Percentiles rank a stretch among this genome's conserved stretches.
These are phyloP conservation scores for Aspergillus glaucus DNA, from an alignment of 2,329 filamentous ascomycete species.

Conservation along the genomic window DNA sequence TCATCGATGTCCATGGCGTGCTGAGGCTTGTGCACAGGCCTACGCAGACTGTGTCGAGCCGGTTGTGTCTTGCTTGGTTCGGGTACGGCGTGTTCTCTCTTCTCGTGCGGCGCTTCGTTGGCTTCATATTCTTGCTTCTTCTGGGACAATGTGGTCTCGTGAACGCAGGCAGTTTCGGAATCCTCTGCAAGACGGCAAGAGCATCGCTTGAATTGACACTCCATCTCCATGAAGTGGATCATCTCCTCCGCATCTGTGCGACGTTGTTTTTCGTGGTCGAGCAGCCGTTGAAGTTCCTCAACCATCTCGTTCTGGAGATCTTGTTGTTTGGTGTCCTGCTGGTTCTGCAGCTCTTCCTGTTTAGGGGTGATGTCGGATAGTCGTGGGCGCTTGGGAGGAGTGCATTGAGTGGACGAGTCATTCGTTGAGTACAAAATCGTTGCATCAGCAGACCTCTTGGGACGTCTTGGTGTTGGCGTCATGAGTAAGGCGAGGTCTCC, in stretches of 20 bases:
- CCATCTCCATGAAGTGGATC: conserved; percentile 46
- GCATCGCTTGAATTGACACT: conserved; percentile 45
- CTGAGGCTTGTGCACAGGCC: not conserved
- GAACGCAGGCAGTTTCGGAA: conserved; percentile 33
- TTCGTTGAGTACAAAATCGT: conserved; percentile 7
- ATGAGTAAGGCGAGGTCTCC: conserved; percentile 26
- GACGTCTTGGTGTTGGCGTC: conserved; percentile 25
- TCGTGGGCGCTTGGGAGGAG: conserved; percentile 28
- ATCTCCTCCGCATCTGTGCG: conserved; percentile 51
- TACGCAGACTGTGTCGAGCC: not conserved
- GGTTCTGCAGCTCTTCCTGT: conserved; percentile 21
- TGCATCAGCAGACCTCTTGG: conserved; percentile 28
- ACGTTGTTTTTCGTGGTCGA: conserved; percentile 45
- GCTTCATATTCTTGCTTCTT: conserved; percentile 1
- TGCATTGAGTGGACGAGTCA: conserved; percentile 14
- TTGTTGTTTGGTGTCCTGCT: conserved; percentile 15
- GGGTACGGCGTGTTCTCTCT: not conserved
- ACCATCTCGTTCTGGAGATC: conserved; percentile 39
- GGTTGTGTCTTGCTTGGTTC: not conserved
- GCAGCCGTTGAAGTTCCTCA: conserved; percentile 41
- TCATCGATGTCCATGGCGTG: conserved; percentile 10
- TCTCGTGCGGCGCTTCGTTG: not conserved
- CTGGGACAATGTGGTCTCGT: conserved; percentile 15
- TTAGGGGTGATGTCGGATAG: conserved; percentile 25
- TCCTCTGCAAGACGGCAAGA: conserved; percentile 42